Conservation (phyloP, 306 rosid species). For the Gillenia trifoliata region DNA sequence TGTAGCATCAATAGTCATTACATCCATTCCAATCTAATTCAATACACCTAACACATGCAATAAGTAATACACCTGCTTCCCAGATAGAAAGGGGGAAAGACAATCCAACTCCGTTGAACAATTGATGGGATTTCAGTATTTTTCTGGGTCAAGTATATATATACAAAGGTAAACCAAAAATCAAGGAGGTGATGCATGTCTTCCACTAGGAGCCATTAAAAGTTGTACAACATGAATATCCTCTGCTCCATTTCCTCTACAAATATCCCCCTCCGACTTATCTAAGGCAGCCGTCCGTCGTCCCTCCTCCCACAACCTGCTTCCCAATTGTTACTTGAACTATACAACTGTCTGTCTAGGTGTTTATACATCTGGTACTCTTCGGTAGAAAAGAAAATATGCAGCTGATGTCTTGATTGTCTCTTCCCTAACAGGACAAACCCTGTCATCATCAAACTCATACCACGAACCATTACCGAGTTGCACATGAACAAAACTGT, state of each 20-base stretch:
- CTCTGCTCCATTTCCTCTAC: constrained; percentile 23
- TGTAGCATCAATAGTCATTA: too few relatives aligned
- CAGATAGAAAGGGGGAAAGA: background rate
- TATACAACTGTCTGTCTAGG: constrained; percentile 18
- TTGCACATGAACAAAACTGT: constrained; percentile 38
- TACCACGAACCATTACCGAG: constrained; percentile 50
- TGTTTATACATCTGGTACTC: constrained; percentile 38
- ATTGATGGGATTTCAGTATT: background rate
- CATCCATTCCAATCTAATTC: too few relatives aligned
- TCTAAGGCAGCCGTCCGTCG: background rate
- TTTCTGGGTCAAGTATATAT: background rate
- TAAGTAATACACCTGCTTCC: too few relatives aligned
- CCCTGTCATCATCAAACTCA: constrained; percentile 75
- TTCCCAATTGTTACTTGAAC: constrained; percentile 20
- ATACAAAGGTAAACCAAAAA: background rate
- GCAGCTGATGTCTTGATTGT: constrained; percentile 63
- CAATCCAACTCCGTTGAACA: background rate
- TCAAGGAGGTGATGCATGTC: background rate
- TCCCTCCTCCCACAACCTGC: background rate
- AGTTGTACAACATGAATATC: constrained; percentile 36
- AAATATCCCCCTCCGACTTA: background rate
- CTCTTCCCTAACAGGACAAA: constrained; percentile 37
- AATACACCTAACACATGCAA: too few relatives aligned
- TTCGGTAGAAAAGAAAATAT: constrained; percentile 77
- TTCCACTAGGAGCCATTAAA: background rate